These are phyloP conservation scores for Ensete glaucum DNA, from an alignment of 176 grass and related monocot genomes.

Conservation along the genomic window DNA sequence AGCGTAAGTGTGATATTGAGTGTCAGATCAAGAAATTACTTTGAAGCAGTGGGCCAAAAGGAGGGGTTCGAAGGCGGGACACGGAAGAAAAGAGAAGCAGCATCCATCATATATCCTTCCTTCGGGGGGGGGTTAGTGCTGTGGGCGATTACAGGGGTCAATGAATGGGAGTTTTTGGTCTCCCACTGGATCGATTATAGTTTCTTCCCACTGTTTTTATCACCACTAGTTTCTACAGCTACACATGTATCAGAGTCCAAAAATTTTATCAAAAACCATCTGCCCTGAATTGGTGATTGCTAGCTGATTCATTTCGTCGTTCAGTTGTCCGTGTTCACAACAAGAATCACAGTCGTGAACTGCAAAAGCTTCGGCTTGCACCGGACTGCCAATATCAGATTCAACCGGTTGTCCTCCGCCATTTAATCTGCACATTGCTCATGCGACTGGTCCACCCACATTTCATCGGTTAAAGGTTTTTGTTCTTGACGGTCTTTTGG, in stretches of 20 bases:
- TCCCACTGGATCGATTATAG: not conserved
- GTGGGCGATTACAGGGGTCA: no score
- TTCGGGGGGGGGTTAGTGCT: no score
- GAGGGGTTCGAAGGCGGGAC: no score
- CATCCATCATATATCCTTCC: no score
- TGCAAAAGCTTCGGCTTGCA: not conserved
- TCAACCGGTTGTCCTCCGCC: not conserved
- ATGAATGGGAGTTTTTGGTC: not conserved
- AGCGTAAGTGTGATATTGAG: no score
- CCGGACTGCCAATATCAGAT: slow-evolving; percentile 2
- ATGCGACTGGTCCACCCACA: not conserved
- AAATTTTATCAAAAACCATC: not conserved
- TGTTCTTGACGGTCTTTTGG: not conserved
- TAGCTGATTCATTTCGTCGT: no score
- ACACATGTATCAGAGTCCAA: not conserved
- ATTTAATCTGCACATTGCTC: not conserved
- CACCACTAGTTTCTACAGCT: not conserved
- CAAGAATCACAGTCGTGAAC: not conserved
- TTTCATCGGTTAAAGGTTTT: not conserved
- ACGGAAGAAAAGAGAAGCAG: no score
- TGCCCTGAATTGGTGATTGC: not conserved
- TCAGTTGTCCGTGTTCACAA: no score
- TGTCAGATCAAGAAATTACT: no score
- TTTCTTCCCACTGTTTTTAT: slow-evolving; percentile 3
- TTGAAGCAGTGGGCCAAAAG: no score